Evolutionary conservation across 2,329 filamentous ascomycete genomes (phyloP), one percentile per base, ranked within the genome.

Genomic region (Trichoderma endophyticum): DNA sequence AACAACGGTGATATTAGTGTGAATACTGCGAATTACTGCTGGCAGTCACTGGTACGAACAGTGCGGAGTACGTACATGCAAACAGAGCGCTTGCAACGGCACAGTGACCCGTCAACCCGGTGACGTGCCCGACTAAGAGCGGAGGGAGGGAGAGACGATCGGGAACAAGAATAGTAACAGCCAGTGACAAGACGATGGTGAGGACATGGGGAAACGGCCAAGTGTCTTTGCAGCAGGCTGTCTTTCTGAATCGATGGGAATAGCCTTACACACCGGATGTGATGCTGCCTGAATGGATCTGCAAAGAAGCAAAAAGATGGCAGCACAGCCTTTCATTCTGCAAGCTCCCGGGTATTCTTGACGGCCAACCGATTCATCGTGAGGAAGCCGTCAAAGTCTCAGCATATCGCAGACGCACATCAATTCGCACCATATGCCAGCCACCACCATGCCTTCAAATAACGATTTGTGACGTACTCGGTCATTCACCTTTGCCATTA

Each of bases 71-170:
- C 39, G n/a, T 43, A 43, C 15, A n/a, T n/a, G 39, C 39, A n/a
- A 66, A 12, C 48, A 34, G 56, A 43, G 65, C 65, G 68, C 68
- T 48, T 64, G 68, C 68, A 48, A 64, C 68, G 68, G 63, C 68
- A 71, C 60, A 7, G 15, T 15, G 48, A 39, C 48, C 48, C 54
- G 64, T 54, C 34, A 30, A 56, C 48, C 32, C 28, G 51, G 34
- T 32, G 54, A n/a, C 24, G 64, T 26, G 24, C 30, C 30, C 63
- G 63, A 36, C 9, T 21, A 9, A 11, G 21, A 30, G 39, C 26
- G 24, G 30, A 28, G 30, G 57, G 28, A 24, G 54, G 18, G 34
- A 48, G 57, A 30, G 54, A 61, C 24, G 57, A 54, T 36, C 57
- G 36, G 24, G 14, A 43, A 62, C 67, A 62, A 62, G 67, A 70